Evolutionary conservation across 2,329 filamentous ascomycete genomes (phyloP).

Genomic region (Neoscytalidium dimidiatum): DNA sequence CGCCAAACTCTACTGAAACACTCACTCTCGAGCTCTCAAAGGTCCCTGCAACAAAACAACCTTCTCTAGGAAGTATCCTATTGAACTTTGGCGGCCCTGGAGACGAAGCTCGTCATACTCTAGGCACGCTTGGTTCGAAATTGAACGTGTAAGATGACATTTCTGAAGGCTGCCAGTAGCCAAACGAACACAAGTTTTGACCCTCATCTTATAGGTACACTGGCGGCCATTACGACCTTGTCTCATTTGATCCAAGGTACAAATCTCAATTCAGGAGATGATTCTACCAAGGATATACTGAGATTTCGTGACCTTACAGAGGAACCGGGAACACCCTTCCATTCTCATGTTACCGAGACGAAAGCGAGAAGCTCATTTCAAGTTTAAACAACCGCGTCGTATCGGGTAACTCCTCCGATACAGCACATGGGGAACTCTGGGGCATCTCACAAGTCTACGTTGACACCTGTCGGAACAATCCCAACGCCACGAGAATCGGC

Average conservation of each 20-base stretch:
- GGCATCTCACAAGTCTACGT: slow-evolving; percentile 15
- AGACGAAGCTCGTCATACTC: slow-evolving; percentile 11
- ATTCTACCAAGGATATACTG: not conserved
- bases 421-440: slow-evolving; percentile 21
- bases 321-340: slow-evolving; percentile 20
- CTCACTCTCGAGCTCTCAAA: slow-evolving; percentile 23
- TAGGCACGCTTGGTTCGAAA: slow-evolving; percentile 2
- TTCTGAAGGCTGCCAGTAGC: too few species aligned
- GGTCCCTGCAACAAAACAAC: slow-evolving; percentile 23
- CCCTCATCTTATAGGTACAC: too few species aligned
- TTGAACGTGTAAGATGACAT: not conserved
- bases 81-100: slow-evolving; percentile 29
- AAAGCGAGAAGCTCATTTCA: not conserved
- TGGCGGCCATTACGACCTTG: slow-evolving; percentile 23
- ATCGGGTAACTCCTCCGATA: slow-evolving; percentile 20
- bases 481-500: slow-evolving; percentile 31
- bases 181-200: too few species aligned
- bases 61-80: slow-evolving; percentile 24
- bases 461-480: slow-evolving; percentile 12
- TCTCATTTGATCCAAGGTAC: slow-evolving; percentile 9
- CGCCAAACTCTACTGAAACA: not conserved
- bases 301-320: not conserved
- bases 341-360: slow-evolving; percentile 22
- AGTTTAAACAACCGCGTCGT: not conserved
- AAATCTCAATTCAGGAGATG: not conserved